These are phyloP conservation scores for Rhazya stricta DNA, from an alignment of 257 asterid genomes.

Conservation along the genomic window DNA sequence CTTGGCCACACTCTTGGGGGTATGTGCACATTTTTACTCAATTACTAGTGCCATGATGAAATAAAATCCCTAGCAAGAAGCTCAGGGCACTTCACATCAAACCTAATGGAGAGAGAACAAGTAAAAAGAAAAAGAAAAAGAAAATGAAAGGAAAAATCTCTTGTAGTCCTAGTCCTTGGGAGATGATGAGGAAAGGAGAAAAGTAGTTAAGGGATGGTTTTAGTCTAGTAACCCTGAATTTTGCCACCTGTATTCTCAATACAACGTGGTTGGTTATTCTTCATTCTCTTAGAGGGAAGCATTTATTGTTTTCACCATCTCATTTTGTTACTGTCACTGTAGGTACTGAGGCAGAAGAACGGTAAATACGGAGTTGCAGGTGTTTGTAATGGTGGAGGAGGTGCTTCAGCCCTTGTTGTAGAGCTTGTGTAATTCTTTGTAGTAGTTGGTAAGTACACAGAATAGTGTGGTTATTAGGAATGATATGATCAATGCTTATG, in stretches of 20 bases:
- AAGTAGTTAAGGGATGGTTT: background rate
- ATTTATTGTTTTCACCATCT: background rate
- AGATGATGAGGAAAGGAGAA: background rate
- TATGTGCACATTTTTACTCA: conserved; percentile 23
- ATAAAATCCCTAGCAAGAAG: background rate
- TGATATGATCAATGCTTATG: background rate
- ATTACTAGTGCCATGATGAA: background rate
- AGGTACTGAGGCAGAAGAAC: conserved; percentile 83
- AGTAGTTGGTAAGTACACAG: background rate
- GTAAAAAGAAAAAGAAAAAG: background rate
- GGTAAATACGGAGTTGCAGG: conserved; percentile 86
- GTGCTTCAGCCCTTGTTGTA: conserved; percentile 89
- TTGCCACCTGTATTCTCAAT: background rate
- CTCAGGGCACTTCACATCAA: background rate
- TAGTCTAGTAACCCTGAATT: background rate
- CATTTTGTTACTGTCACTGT: conserved; percentile 9
- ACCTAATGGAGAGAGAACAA: background rate
- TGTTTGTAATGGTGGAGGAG: conserved; percentile 98
- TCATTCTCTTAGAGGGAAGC: background rate
- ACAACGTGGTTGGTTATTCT: background rate
- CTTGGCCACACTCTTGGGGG: conserved; percentile 94
- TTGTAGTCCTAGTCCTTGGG: background rate
- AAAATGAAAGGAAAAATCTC: background rate
- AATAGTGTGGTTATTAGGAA: background rate
- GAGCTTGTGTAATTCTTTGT: conserved; percentile 53